Percentiles rank a stretch among this genome's conserved stretches.
Conservation (phyloP, 2,329 filamentous ascomycete species). For the Hirsutella thompsonii region DNA sequence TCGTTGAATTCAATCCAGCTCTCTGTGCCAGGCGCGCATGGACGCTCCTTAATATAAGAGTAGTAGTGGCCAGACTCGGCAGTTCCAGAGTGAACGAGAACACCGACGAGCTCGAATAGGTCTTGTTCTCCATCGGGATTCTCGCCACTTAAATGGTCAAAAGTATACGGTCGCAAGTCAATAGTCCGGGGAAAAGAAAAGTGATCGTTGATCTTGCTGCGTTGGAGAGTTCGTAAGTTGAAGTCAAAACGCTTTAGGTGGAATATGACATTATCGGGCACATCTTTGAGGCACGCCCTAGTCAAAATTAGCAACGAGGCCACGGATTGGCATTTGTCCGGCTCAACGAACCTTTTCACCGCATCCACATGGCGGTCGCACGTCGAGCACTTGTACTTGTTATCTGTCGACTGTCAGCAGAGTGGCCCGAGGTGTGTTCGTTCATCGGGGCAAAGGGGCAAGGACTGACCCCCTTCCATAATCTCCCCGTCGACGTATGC, state of each 20-base stretch:
- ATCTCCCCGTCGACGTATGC: conserved; percentile 95
- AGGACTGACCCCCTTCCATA: conserved; percentile 71
- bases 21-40: conserved; percentile 32
- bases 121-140: conserved; percentile 47
- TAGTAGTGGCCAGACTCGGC: conserved; percentile 96
- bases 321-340: background rate
- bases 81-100: conserved; percentile 85
- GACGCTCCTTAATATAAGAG: conserved; percentile 79
- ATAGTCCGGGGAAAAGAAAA: conserved; percentile 79
- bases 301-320: conserved; percentile 5
- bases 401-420: conserved; percentile 41
- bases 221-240: conserved; percentile 60
- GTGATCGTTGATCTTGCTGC: conserved; percentile 90
- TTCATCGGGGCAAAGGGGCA: background rate
- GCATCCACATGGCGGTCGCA: conserved; percentile 86
- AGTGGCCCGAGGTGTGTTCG: background rate
- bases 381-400: conserved; percentile 93
- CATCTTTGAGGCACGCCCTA: conserved; percentile 79
- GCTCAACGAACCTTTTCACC: conserved; percentile 55
- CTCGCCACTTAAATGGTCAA: conserved; percentile 65
- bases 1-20: conserved; percentile 93
- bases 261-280: conserved; percentile 90
- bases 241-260: conserved; percentile 85
- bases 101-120: conserved; percentile 84
- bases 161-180: conserved; percentile 80